phyloP scores from a whole-genome alignment of 495 filamentous ascomycete genomes.

The Tuber magnatum region DNA sequence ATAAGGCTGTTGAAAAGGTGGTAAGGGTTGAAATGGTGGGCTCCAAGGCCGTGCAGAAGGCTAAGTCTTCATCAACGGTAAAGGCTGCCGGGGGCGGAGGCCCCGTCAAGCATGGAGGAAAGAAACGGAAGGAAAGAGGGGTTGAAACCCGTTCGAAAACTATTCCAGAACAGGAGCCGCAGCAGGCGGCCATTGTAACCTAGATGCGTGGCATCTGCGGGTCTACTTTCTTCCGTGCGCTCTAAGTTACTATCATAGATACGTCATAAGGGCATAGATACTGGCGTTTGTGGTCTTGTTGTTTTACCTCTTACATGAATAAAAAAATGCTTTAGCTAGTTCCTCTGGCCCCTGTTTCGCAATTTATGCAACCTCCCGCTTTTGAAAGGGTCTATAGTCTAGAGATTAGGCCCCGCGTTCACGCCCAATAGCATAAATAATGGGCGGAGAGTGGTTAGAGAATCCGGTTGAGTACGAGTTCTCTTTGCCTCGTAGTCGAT shows the following conservation, averaged over 20 bases:
- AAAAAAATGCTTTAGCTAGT: not conserved
- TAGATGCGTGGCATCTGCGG: slow-evolving; percentile 3
- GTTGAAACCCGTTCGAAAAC: slow-evolving; percentile 9
- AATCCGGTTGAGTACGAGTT: not conserved
- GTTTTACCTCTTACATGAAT: not conserved
- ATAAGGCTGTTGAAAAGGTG: not conserved
- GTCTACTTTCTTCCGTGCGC: not conserved
- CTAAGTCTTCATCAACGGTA: slow-evolving; percentile 33
- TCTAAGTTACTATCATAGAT: not conserved
- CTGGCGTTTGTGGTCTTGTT: not conserved
- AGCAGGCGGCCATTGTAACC: slow-evolving; percentile 17
- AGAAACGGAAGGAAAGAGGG: slow-evolving; percentile 27
- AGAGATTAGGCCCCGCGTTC: not conserved
- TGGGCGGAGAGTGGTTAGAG: not conserved
- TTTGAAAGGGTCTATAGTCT: not conserved
- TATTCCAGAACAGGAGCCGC: slow-evolving; percentile 12
- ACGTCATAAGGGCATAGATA: not conserved
- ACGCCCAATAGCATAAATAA: not conserved
- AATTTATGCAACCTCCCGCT: not conserved
- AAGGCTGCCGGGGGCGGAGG: slow-evolving; percentile 26
- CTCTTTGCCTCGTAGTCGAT: not conserved
- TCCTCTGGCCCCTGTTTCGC: not conserved
- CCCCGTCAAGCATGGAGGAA: slow-evolving; percentile 11
- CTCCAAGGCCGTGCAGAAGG: slow-evolving; percentile 31
- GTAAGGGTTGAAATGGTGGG: not conserved